A percentile compares a stretch with the other conserved stretches of the same genome.
Conservation (phyloP, 768 basidiomycete genomes). For the Naganishia onofrii region DNA sequence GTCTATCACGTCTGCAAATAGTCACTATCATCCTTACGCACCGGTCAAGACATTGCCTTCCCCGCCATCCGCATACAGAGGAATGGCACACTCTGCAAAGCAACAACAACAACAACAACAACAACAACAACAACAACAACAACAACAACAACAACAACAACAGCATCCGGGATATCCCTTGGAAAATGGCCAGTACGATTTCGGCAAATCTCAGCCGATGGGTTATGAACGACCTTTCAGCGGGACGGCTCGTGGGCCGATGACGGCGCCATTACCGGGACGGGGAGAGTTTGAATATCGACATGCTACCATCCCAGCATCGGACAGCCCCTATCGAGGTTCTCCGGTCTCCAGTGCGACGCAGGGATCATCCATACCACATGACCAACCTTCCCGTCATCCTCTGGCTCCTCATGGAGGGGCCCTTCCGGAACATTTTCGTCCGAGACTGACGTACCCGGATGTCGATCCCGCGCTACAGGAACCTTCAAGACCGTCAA, state of each 20-base stretch:
- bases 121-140: neutral
- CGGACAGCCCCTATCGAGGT: neutral
- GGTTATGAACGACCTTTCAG: neutral
- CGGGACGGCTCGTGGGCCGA: slow-evolving; percentile 8
- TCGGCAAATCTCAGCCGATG: neutral
- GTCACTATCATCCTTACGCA: slow-evolving; percentile 17
- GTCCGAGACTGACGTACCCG: neutral
- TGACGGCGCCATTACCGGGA: neutral
- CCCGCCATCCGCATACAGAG: slow-evolving; percentile 13
- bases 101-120: neutral
- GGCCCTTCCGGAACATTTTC: neutral
- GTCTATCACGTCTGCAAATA: slow-evolving; percentile 11
- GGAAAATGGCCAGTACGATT: neutral
- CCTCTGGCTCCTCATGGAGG: neutral
- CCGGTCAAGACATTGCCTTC: neutral
- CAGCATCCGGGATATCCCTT: neutral
- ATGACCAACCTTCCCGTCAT: slow-evolving; percentile 11
- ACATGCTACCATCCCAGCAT: neutral
- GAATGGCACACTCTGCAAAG: slow-evolving; percentile 16
- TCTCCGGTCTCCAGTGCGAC: neutral
- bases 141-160: neutral
- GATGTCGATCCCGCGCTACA: slow-evolving; percentile 11
- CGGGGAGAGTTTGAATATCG: slow-evolving; percentile 4
- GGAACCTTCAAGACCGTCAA: slow-evolving; percentile 3
- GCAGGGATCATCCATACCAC: neutral